Conservation (phyloP, 345 rosid species). For the Draba incana region DNA sequence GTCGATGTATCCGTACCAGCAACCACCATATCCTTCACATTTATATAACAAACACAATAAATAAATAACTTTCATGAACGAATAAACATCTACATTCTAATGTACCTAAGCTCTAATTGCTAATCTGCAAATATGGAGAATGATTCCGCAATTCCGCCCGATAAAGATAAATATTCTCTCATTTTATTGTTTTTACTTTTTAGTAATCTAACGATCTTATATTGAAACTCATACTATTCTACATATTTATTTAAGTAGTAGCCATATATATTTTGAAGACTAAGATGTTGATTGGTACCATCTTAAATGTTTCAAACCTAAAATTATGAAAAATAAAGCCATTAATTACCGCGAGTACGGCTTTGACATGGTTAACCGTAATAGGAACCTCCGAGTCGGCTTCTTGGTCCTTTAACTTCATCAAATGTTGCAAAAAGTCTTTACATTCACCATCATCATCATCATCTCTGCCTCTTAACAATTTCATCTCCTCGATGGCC, state of each 20-base stretch:
- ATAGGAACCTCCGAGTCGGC: slow-evolving; percentile 47
- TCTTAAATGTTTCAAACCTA: not conserved
- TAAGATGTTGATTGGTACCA: too few species aligned
- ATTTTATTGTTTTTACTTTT: too few species aligned
- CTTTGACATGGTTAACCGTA: slow-evolving; percentile 49
- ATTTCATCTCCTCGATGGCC: slow-evolving; percentile 43
- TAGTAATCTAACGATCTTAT: too few species aligned
- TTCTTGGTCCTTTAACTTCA: slow-evolving; percentile 45
- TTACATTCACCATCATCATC: slow-evolving; percentile 31
- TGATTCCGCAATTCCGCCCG: too few species aligned
- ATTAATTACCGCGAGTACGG: slow-evolving; percentile 55
- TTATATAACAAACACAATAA: not conserved
- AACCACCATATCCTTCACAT: slow-evolving; percentile 38
- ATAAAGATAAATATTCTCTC: too few species aligned
- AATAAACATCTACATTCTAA: not conserved
- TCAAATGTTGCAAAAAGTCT: slow-evolving; percentile 41
- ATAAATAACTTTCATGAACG: not conserved
- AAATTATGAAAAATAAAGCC: not conserved
- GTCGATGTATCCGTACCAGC: slow-evolving; percentile 39
- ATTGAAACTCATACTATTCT: too few species aligned
- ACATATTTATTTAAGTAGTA: too few species aligned
- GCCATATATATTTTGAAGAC: too few species aligned
- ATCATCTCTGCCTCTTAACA: slow-evolving; percentile 2
- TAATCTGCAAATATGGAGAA: too few species aligned
- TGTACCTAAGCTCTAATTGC: too few species aligned